These are phyloP conservation scores for Penicillium antarcticum DNA, from an alignment of 495 filamentous ascomycete species.

Conservation along the genomic window DNA sequence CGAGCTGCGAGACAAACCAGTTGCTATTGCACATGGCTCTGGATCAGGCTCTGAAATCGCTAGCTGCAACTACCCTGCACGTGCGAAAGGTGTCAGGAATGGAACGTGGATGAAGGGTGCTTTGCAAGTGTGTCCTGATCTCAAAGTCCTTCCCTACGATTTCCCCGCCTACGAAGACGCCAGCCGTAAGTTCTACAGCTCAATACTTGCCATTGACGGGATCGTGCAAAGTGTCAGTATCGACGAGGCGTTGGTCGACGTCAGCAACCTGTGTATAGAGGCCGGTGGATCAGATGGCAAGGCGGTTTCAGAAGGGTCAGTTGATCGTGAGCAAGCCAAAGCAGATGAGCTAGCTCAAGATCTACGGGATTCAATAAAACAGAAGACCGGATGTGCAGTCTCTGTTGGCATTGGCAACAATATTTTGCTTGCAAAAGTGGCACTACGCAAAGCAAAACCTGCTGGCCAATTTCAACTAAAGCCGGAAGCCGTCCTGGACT, in stretches of 20 bases:
- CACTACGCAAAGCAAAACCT: slow-evolving; percentile 88
- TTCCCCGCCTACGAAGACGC: slow-evolving; percentile 93
- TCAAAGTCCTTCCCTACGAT: slow-evolving; percentile 87
- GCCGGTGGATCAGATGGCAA: slow-evolving; percentile 65
- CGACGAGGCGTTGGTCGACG: slow-evolving; percentile 86
- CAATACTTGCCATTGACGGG: slow-evolving; percentile 74
- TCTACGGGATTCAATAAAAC: slow-evolving; percentile 66
- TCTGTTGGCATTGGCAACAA: slow-evolving; percentile 95
- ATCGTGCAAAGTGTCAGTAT: slow-evolving; percentile 94
- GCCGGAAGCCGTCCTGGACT: slow-evolving; percentile 71
- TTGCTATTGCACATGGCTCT: slow-evolving; percentile 82
- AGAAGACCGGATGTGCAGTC: slow-evolving; percentile 76
- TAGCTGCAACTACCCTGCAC: slow-evolving; percentile 92
- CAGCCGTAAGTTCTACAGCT: slow-evolving; percentile 80
- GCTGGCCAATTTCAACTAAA: slow-evolving; percentile 87
- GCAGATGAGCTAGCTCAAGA: slow-evolving; percentile 68
- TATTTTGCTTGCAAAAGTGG: slow-evolving; percentile 85
- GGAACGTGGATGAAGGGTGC: slow-evolving; percentile 99
- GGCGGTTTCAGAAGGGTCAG: slow-evolving; percentile 66
- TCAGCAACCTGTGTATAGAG: slow-evolving; percentile 62
- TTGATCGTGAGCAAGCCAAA: slow-evolving; percentile 77
- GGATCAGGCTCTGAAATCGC: slow-evolving; percentile 91
- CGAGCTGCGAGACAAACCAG: slow-evolving; percentile 74
- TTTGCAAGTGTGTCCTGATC: slow-evolving; percentile 73
- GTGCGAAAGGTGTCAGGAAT: slow-evolving; percentile 83